Percentiles rank a stretch among this genome's conserved stretches.
Conservation (phyloP, 225 moss, liverwort and hornwort genomes). For the Rhytidiadelphus loreus region DNA sequence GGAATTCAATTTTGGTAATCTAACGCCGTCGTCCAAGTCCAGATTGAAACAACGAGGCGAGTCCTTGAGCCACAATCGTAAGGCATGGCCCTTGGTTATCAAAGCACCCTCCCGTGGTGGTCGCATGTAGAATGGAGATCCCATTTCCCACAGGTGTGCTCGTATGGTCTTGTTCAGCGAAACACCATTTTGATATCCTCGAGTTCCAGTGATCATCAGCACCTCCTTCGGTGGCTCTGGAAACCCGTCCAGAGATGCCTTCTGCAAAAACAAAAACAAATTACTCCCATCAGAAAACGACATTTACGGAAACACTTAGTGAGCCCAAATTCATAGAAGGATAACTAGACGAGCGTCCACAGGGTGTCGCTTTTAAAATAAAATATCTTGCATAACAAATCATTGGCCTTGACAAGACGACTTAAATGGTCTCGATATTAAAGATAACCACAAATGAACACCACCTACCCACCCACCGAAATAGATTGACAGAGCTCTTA, state of each 20-base stretch:
- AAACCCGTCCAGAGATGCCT: conserved; percentile 59
- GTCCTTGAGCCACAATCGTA: conserved; percentile 85
- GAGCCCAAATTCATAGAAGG: neutral
- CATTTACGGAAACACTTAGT: neutral
- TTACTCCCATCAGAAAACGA: neutral
- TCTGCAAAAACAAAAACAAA: conserved; percentile 24
- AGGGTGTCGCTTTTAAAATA: neutral
- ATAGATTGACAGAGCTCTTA: neutral
- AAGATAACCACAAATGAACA: neutral
- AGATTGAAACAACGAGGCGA: conserved; percentile 73
- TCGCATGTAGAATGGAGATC: conserved; percentile 81
- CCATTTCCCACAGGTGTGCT: conserved; percentile 93
- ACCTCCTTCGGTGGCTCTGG: conserved; percentile 64
- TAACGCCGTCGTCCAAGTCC: conserved; percentile 48
- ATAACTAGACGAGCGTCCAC: neutral
- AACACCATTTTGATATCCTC: conserved; percentile 55
- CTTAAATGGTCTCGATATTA: neutral
- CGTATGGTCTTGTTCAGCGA: conserved; percentile 74
- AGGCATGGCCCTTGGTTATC: conserved; percentile 67
- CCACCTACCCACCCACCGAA: neutral
- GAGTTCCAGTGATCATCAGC: conserved; percentile 64
- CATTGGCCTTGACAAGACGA: neutral
- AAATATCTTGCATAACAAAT: neutral
- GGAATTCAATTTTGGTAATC: conserved; percentile 50
- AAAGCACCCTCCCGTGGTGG: conserved; percentile 72